phyloP scores from a whole-genome alignment of 495 filamentous ascomycete genomes.

The Glonium stellatum region DNA sequence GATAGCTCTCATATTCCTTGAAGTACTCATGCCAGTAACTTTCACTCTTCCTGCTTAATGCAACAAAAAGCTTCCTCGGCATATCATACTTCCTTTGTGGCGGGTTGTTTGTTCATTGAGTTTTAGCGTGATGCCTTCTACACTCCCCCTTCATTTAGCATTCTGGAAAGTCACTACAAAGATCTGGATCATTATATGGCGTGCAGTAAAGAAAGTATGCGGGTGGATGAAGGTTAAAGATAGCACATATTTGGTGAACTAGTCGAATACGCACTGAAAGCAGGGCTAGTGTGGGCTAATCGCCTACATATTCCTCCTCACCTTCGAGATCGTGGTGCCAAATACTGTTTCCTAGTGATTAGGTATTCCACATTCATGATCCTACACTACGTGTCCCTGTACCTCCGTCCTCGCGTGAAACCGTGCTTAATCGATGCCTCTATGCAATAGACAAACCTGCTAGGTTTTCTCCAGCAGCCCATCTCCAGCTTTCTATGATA shows the following conservation, averaged over 20 bases:
- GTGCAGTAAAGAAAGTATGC: neutral
- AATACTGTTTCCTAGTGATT: conserved; percentile 3
- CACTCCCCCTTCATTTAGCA: conserved; percentile 8
- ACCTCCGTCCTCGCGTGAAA: no score
- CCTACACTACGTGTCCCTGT: neutral
- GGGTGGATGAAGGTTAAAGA: neutral
- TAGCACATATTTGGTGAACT: neutral
- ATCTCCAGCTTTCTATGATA: neutral
- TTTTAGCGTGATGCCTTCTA: conserved; percentile 7
- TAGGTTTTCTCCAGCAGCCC: neutral
- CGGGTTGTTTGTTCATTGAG: conserved; percentile 17
- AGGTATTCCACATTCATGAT: conserved; percentile 3
- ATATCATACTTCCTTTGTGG: conserved; percentile 9
- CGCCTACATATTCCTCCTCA: conserved; percentile 8
- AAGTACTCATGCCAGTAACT: conserved; percentile 7
- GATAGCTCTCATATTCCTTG: conserved; percentile 9
- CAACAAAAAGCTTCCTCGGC: conserved; percentile 12
- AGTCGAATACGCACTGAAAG: neutral
- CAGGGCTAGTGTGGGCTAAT: conserved; percentile 5
- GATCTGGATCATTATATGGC: conserved; percentile 1
- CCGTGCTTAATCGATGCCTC: neutral
- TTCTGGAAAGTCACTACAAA: conserved; percentile 8
- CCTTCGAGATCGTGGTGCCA: conserved; percentile 11
- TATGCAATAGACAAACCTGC: neutral
- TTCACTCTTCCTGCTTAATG: conserved; percentile 15